A percentile compares a stretch with the other conserved stretches of the same genome.
Evolutionary conservation across 371 early-diverging fungal genomes (phyloP).

Genomic region (Mucor irregularis): DNA sequence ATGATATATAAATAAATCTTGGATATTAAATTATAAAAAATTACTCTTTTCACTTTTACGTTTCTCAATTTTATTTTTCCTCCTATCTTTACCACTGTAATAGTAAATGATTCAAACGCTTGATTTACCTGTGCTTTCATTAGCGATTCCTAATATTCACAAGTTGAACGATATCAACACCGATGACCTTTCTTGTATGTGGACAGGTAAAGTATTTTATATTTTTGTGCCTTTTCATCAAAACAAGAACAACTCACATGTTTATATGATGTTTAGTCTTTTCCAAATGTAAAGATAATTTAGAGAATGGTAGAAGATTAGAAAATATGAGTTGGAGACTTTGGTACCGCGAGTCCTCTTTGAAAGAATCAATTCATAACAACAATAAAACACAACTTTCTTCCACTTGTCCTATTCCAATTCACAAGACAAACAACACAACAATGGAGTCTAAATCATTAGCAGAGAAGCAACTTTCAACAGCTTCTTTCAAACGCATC

Average conservation of each 20-base stretch:
- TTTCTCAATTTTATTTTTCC: background rate
- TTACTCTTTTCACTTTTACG: background rate
- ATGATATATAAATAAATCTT: no score
- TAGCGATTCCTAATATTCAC: slow-evolving; percentile 44
- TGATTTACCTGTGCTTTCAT: slow-evolving; percentile 45
- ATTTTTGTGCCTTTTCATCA: background rate
- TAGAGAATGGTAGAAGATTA: slow-evolving; percentile 41
- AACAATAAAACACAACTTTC: background rate
- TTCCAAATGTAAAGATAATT: slow-evolving; percentile 41
- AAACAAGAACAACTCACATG: background rate
- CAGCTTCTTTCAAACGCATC: slow-evolving; percentile 38
- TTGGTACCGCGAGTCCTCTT: slow-evolving; percentile 18
- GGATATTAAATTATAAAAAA: no score
- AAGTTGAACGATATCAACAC: slow-evolving; percentile 38
- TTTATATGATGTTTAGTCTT: no score
- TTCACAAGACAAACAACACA: slow-evolving; percentile 9
- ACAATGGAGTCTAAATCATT: no score
- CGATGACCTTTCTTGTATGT: slow-evolving; percentile 46
- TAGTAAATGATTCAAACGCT: slow-evolving; percentile 37
- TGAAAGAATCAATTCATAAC: slow-evolving; percentile 2
- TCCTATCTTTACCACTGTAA: background rate
- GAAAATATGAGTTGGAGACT: slow-evolving; percentile 44
- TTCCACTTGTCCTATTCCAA: background rate
- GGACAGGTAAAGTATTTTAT: slow-evolving; percentile 41
- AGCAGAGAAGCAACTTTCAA: slow-evolving; percentile 28